These are phyloP conservation scores for Rhizopogon vulgaris DNA, from an alignment of 768 basidiomycete species.

Conservation along the genomic window DNA sequence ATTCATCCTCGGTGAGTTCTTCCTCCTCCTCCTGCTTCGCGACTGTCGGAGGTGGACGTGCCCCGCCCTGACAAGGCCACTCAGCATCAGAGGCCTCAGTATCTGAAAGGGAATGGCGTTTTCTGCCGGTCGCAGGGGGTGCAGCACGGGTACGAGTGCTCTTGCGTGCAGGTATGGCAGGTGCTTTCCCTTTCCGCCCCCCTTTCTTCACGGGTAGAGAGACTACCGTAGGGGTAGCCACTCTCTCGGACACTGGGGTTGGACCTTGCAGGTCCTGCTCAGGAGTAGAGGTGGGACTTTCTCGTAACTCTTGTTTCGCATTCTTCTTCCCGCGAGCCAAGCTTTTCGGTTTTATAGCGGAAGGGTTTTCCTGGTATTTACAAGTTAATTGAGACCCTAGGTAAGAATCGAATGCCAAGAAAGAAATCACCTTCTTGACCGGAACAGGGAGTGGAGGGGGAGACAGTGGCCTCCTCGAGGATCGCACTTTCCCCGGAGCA, in stretches of 20 bases:
- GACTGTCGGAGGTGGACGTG: conserved; percentile 7
- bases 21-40: conserved; percentile 34
- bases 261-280: conserved; percentile 37
- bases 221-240: conserved; percentile 3
- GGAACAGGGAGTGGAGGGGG: not conserved
- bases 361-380: conserved; percentile 5
- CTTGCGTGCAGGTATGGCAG: conserved; percentile 2
- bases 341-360: conserved; percentile 8
- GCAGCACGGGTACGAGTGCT: conserved; percentile 1
- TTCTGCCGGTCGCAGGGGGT: conserved; percentile 11
- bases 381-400: not conserved
- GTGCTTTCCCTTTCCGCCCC: conserved; percentile 1
- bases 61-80: conserved; percentile 1
- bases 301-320: conserved; percentile 22
- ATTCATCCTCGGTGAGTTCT: conserved; percentile 37
- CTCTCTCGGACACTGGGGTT: conserved; percentile 5
- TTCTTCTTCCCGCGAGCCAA: conserved; percentile 6
- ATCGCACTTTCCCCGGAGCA: not conserved
- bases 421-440: conserved; percentile 14
- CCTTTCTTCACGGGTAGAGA: conserved; percentile 3
- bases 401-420: not conserved
- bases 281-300: conserved; percentile 57
- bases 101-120: conserved; percentile 19
- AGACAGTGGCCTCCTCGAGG: conserved; percentile 5
- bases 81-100: conserved; percentile 16